Conservation (phyloP, 768 basidiomycete genomes). For the Auricularia auricula-judae region DNA sequence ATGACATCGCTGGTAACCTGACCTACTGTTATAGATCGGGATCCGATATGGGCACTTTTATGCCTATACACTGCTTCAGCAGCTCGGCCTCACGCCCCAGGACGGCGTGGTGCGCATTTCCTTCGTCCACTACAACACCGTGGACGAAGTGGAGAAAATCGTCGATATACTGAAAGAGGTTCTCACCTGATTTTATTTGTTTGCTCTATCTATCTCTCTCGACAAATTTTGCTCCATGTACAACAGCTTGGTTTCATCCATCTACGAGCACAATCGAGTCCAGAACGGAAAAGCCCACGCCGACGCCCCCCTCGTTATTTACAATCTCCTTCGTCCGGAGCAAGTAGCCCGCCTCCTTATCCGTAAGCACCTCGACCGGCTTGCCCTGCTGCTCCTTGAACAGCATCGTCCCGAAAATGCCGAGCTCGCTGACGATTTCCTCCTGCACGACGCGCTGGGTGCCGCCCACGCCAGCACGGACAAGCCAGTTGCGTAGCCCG, state of each 20-base stretch:
- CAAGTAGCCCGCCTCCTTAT: constrained; percentile 70
- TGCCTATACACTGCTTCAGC: constrained; percentile 48
- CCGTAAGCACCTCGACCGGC: constrained; percentile 26
- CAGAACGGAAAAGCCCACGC: constrained; percentile 68
- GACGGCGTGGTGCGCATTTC: constrained; percentile 70
- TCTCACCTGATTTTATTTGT: neutral
- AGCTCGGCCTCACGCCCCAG: constrained; percentile 19
- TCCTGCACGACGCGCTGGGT: constrained; percentile 36
- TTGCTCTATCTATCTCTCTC: neutral
- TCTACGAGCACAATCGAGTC: constrained; percentile 57
- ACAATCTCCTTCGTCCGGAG: constrained; percentile 85
- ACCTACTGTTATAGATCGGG: constrained; percentile 39
- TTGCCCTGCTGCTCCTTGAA: constrained; percentile 28
- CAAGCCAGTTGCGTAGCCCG: constrained; percentile 57
- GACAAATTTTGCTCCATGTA: neutral
- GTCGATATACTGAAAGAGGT: constrained; percentile 22
- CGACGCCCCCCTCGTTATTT: constrained; percentile 86
- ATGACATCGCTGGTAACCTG: neutral
- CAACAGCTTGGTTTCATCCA: neutral
- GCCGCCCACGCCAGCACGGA: constrained; percentile 47
- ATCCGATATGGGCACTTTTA: constrained; percentile 75
- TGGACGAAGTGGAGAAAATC: constrained; percentile 55
- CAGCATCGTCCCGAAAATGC: constrained; percentile 82
- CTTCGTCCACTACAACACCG: constrained; percentile 70
- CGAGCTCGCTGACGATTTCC: constrained; percentile 81